A percentile compares a stretch with the other conserved stretches of the same genome.
Evolutionary conservation across 176 grass and related monocot genomes (phyloP).

Genomic region (Bolboschoenus planiculmis): DNA sequence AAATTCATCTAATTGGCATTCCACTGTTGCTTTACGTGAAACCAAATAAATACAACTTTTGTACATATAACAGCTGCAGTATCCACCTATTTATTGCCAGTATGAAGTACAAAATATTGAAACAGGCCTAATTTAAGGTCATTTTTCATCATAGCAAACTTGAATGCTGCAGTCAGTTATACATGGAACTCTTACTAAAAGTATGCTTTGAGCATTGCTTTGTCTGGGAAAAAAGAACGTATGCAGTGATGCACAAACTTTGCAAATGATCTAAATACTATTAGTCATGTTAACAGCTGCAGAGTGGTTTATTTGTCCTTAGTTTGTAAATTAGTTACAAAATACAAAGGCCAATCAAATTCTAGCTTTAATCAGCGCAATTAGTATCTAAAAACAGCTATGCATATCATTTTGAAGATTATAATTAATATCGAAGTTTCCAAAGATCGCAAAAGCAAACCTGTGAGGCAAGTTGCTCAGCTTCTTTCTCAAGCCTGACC

Average conservation of each 20-base stretch:
- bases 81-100: background rate
- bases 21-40: too few species aligned
- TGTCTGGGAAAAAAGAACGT: background rate
- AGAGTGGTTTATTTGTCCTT: background rate
- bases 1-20: too few species aligned
- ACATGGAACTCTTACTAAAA: background rate
- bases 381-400: background rate
- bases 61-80: too few species aligned
- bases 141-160: too few species aligned
- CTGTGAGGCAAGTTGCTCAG: slow-evolving; percentile 61
- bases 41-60: background rate
- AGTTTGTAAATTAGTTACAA: background rate
- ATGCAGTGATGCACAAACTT: background rate
- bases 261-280: background rate
- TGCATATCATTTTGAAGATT: background rate
- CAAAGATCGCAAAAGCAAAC: slow-evolving; percentile 25
- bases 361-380: background rate
- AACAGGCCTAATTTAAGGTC: too few species aligned
- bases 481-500: slow-evolving; percentile 80
- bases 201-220: too few species aligned
- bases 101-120: background rate
- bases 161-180: background rate
- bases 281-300: background rate
- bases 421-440: background rate
- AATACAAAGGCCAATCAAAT: background rate